phyloP scores from a whole-genome alignment of 768 basidiomycete species.

The Suillus clintonianus region DNA sequence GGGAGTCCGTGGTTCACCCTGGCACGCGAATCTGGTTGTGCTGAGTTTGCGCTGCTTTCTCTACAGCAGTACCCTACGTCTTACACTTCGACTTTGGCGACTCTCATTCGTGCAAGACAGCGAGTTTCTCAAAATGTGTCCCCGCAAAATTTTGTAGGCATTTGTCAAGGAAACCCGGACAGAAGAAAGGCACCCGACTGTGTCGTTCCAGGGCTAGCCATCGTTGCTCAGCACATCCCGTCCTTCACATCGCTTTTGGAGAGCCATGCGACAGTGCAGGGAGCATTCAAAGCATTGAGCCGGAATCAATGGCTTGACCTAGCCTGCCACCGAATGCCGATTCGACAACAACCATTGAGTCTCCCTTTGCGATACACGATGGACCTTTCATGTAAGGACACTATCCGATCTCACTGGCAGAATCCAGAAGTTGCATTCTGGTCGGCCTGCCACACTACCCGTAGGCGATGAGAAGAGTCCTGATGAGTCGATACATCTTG shows the following conservation, averaged over 20 bases:
- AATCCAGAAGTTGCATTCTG: constrained; percentile 19
- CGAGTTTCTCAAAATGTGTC: constrained; percentile 13
- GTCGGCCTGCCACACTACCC: constrained; percentile 26
- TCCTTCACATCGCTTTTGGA: constrained; percentile 7
- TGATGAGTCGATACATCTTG: constrained; percentile 22
- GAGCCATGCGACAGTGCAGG: background rate
- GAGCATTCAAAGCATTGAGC: background rate
- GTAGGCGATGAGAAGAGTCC: constrained; percentile 15
- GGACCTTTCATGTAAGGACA: background rate
- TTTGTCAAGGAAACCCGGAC: background rate
- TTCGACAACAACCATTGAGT: constrained; percentile 20
- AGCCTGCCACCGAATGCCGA: constrained; percentile 39
- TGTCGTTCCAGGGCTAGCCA: background rate
- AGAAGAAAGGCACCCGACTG: background rate
- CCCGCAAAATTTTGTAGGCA: background rate
- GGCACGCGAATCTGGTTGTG: constrained; percentile 6
- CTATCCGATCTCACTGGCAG: constrained; percentile 11
- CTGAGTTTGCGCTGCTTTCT: constrained; percentile 28
- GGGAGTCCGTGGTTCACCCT: background rate
- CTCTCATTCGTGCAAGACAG: background rate
- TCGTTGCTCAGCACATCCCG: background rate
- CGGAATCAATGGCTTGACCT: constrained; percentile 27
- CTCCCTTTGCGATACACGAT: constrained; percentile 19
- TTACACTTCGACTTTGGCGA: background rate
- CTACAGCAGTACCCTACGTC: constrained; percentile 31